phyloP scores from a whole-genome alignment of 192 early-diverging fungal species.

The Anaeromyces robustus region DNA sequence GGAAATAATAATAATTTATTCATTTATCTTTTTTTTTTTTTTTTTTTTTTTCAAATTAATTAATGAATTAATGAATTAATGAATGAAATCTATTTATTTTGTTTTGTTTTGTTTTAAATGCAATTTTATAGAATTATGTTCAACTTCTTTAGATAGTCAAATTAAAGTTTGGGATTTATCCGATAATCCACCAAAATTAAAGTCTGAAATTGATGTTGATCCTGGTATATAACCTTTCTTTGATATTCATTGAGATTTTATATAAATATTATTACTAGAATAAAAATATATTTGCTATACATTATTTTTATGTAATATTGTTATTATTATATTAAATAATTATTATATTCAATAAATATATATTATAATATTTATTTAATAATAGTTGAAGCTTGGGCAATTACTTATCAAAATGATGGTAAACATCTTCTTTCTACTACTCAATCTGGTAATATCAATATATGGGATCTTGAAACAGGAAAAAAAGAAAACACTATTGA shows the following conservation, averaged over 20 bases:
- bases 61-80: too few species aligned
- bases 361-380: too few species aligned
- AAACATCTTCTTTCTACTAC: constrained; percentile 53
- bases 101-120: not conserved
- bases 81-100: constrained; percentile 8
- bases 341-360: too few species aligned
- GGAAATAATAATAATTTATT: too few species aligned
- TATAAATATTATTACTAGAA: constrained; percentile 8
- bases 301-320: too few species aligned
- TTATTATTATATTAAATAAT: too few species aligned
- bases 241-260: not conserved
- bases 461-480: constrained; percentile 51
- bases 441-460: constrained; percentile 52
- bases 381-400: constrained; percentile 60
- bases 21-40: too few species aligned
- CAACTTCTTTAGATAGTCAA: constrained; percentile 61
- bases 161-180: constrained; percentile 56
- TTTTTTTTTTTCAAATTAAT: too few species aligned
- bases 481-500: constrained; percentile 47
- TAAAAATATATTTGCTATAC: too few species aligned
- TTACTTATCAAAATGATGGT: constrained; percentile 55
- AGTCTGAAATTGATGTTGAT: constrained; percentile 42
- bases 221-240: constrained; percentile 22
- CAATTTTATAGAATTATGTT: constrained; percentile 33
- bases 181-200: constrained; percentile 24